Base-by-base conservation (phyloP, 1,284 basidiomycete genomes). In the Thelephora terrestris region DNA sequence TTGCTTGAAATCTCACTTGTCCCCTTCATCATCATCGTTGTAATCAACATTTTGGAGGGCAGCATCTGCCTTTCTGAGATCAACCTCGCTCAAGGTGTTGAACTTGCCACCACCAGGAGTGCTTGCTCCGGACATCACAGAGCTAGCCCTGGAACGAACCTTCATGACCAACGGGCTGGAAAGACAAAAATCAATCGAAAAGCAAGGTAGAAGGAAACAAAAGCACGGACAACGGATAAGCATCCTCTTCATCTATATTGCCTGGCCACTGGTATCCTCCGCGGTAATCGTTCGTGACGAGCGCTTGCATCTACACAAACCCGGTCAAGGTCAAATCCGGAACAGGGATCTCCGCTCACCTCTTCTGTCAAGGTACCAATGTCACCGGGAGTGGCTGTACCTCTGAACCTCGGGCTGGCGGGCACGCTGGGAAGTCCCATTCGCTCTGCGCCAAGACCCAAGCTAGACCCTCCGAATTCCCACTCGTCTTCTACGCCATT, bases 321-420 rank as follows among this genome's bases (percentile, higher is more conserved):
- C 9, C 9, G 29, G 29, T 32, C 14, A 20, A 6, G 25, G 39
- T 21, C 18, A 5, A 18, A 21, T 21, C 21, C 39, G 42, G 27
- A 48, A 39, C 39, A 27, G 43, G 37, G n/a, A 48, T 46, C 7
- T 7, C 45, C 21, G 57, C 70, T 32, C 52, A 83, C 82, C 71
- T 93, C 88, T 67, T 94, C 91, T 2, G 91, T 95, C 50, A 97
- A 71, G 16, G 93, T 97, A n/a, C 89, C 92, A 54, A 94, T 74
- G 69, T 95, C 89, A 7, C 90, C 93, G 0, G 92, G 92, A 0
- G 93, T 96, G 58, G 87, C 87, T 47, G 81, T 71, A 59, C 66
- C 70, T 55, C 81, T 76, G 68, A 89, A 78, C 55, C 85, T 76
- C 18, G 95, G 95, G 61, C 85, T 91, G 5, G 91, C 86, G 24